Conservation (phyloP, 495 filamentous ascomycete genomes). For the Trichocladium antarcticum region DNA sequence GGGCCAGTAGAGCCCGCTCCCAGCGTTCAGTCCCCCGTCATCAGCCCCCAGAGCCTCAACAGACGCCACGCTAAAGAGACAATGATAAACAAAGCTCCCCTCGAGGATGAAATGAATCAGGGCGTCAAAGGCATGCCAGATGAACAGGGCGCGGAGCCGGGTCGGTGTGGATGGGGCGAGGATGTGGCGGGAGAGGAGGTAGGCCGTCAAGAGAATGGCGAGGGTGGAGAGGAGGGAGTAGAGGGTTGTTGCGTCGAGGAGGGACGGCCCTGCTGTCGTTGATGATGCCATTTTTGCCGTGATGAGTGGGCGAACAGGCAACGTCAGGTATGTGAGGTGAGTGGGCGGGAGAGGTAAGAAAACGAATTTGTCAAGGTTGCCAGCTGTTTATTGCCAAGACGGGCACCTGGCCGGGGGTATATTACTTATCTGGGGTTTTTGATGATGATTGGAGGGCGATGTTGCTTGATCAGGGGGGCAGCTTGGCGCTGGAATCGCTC, state of each 20-base stretch:
- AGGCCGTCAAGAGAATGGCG: conserved; percentile 38
- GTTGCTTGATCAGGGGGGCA: no score
- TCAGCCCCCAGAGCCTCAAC: conserved; percentile 19
- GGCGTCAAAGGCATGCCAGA: conserved; percentile 90
- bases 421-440: no score
- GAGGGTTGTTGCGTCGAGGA: conserved; percentile 45
- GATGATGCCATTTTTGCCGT: not conserved
- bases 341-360: conserved; percentile 14
- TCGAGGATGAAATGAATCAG: conserved; percentile 84
- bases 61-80: conserved; percentile 62
- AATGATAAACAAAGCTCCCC: conserved; percentile 83
- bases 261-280: conserved; percentile 31
- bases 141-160: conserved; percentile 60
- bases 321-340: no score
- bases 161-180: conserved; percentile 30
- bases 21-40: conserved; percentile 16
- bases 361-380: not conserved
- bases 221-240: conserved; percentile 42
- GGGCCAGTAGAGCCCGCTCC: conserved; percentile 19
- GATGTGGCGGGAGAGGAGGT: conserved; percentile 32
- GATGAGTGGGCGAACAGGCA: no score
- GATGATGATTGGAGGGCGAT: no score
- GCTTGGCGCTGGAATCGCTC: no score
- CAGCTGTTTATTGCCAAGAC: not conserved
- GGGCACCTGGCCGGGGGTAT: no score